Evolutionary conservation across 495 filamentous ascomycete species (phyloP).

Genomic region (Neurospora tetraspora): DNA sequence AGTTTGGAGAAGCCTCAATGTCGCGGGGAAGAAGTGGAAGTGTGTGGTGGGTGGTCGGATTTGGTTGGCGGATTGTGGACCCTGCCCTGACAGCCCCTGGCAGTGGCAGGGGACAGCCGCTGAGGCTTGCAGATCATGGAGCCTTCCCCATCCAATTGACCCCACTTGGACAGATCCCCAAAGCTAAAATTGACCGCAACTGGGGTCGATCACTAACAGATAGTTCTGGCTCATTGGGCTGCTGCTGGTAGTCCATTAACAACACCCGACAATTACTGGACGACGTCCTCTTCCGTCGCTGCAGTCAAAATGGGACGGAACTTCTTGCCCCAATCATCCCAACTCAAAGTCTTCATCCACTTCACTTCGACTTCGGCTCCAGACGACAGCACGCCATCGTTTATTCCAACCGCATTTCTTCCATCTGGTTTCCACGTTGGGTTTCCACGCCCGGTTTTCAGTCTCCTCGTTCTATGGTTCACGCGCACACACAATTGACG

Average conservation of each 20-base stretch:
- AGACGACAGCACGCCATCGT: not conserved
- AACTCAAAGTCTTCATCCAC: not conserved
- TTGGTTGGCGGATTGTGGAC: not conserved
- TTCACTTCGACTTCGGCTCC: not conserved
- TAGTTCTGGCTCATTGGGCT: rapidly evolving
- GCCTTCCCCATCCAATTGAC: not conserved
- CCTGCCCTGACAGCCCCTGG: not conserved
- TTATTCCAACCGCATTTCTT: not conserved
- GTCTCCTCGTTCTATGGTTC: not conserved
- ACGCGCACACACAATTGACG: not conserved
- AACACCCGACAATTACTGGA: not conserved
- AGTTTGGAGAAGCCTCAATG: not conserved
- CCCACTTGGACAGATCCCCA: not conserved
- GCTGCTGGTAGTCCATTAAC: not conserved
- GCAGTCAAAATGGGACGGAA: not conserved
- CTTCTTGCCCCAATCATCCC: not conserved
- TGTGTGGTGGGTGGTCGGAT: not conserved
- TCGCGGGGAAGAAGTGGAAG: not conserved
- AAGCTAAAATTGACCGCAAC: not conserved
- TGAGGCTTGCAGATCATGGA: not conserved
- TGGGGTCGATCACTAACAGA: not conserved
- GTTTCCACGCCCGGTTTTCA: not conserved
- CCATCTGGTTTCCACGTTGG: not conserved
- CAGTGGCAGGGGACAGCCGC: not conserved
- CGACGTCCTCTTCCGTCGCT: not conserved